Evolutionary conservation across 164 flowering plant species (phyloP).

Genomic region (Akebia trifoliata): DNA sequence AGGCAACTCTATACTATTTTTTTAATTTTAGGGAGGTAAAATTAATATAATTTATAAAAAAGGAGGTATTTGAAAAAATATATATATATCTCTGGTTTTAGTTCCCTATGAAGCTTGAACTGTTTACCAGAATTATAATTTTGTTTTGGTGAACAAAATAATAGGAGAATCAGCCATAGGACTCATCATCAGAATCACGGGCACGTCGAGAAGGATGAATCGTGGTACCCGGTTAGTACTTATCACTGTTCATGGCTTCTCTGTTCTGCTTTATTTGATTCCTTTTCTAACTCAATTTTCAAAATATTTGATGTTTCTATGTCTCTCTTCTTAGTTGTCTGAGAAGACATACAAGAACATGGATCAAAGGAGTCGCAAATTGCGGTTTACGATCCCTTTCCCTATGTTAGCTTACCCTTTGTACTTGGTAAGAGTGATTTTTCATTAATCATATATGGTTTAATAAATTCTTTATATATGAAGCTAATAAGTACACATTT

Average conservation of each 20-base stretch:
- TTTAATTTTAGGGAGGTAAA: too few relatives aligned
- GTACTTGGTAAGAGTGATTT: conserved; percentile 49
- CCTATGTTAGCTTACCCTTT: conserved; percentile 80
- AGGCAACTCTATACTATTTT: too few relatives aligned
- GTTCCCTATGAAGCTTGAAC: background rate
- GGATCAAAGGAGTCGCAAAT: conserved; percentile 33
- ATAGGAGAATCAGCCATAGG: conserved; percentile 85
- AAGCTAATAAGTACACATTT: background rate
- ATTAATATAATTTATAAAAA: too few relatives aligned
- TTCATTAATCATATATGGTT: background rate
- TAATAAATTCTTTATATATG: background rate
- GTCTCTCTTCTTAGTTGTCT: conserved; percentile 35
- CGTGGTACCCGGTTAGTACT: conserved; percentile 77
- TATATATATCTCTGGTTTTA: too few relatives aligned
- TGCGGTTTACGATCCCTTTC: conserved; percentile 65
- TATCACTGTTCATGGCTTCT: background rate
- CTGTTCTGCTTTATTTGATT: background rate
- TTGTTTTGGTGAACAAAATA: conserved; percentile 7
- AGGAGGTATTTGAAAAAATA: too few relatives aligned
- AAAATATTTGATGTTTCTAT: background rate
- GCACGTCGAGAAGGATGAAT: conserved; percentile 81
- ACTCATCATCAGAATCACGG: conserved; percentile 90
- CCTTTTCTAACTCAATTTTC: background rate
- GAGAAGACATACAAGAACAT: conserved; percentile 54
- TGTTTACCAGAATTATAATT: background rate